Evolutionary conservation across 495 filamentous ascomycete genomes (phyloP).

Genomic region (Astrothelium subdiscretum): DNA sequence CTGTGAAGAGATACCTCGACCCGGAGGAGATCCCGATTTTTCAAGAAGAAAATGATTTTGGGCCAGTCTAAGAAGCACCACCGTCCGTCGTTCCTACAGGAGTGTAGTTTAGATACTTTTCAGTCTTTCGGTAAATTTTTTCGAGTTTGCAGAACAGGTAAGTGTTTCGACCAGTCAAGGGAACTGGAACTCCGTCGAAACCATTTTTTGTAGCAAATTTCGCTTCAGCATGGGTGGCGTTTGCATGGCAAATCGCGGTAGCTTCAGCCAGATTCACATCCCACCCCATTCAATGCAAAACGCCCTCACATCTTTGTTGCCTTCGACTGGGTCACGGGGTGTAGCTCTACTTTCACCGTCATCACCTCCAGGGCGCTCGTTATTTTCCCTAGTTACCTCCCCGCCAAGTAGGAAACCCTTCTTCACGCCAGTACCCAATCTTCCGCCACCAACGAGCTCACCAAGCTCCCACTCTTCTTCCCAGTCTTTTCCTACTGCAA

Average conservation of each 20-base stretch:
- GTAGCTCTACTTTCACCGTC: conserved; percentile 18
- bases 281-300: conserved; percentile 80
- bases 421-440: conserved; percentile 88
- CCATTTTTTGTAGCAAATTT: too few species aligned
- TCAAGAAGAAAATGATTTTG: too few species aligned
- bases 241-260: background rate
- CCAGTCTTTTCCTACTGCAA: conserved; percentile 67
- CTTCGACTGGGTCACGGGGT: conserved; percentile 8
- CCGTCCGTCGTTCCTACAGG: too few species aligned
- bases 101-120: too few species aligned
- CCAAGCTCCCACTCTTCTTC: conserved; percentile 75
- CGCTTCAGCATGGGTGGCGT: too few species aligned
- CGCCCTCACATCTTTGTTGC: conserved; percentile 38
- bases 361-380: conserved; percentile 17
- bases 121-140: too few species aligned
- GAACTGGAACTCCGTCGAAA: too few species aligned
- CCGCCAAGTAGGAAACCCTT: conserved; percentile 88
- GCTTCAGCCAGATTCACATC: conserved; percentile 41
- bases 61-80: too few species aligned
- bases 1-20: too few species aligned
- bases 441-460: conserved; percentile 71
- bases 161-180: too few species aligned
- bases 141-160: too few species aligned
- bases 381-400: conserved; percentile 12
- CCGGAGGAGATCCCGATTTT: too few species aligned